phyloP scores from a whole-genome alignment of 2,329 filamentous ascomycete genomes.

The Claviceps sp. region DNA sequence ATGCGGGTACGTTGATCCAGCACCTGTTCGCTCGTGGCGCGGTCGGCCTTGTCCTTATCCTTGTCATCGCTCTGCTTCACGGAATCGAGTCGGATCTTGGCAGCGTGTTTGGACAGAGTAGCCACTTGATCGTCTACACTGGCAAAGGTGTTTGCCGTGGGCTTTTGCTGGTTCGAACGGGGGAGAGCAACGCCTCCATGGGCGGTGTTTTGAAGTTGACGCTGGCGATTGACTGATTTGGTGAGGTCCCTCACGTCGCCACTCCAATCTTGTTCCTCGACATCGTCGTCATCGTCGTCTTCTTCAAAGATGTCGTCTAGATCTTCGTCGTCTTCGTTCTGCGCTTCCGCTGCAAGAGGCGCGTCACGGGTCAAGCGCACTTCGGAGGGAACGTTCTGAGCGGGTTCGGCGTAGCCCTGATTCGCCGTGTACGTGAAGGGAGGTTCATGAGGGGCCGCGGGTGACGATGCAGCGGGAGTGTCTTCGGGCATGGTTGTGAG shows the following conservation, averaged over 20 bases:
- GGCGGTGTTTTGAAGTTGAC: conserved; percentile 41
- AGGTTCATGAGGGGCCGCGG: conserved; percentile 31
- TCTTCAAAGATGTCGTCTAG: conserved; percentile 26
- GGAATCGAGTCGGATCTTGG: conserved; percentile 68
- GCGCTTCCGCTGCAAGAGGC: conserved; percentile 9
- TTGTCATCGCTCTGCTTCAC: conserved; percentile 38
- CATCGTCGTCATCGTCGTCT: conserved; percentile 43
- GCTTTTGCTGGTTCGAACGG: conserved; percentile 66
- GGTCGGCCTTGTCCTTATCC: conserved; percentile 78
- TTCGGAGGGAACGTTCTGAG: conserved; percentile 20
- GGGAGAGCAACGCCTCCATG: conserved; percentile 35
- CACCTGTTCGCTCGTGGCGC: conserved; percentile 89
- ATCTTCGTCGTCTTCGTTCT: conserved; percentile 23
- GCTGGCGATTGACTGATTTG: conserved; percentile 79
- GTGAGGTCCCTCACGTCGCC: conserved; percentile 56
- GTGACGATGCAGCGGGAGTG: conserved; percentile 14
- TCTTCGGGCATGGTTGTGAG: conserved; percentile 10
- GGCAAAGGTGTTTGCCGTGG: conserved; percentile 63
- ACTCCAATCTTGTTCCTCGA: conserved; percentile 50
- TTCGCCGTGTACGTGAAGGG: conserved; percentile 30
- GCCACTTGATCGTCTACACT: conserved; percentile 80
- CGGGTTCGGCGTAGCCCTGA: conserved; percentile 27
- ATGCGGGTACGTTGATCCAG: conserved; percentile 87
- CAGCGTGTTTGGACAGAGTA: conserved; percentile 70
- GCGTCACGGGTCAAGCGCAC: conserved; percentile 17